Percentiles rank a stretch among this genome's conserved stretches.
phyloP scores from a whole-genome alignment of 2,329 filamentous ascomycete species.

The Calonectria pseudoturangicola region DNA sequence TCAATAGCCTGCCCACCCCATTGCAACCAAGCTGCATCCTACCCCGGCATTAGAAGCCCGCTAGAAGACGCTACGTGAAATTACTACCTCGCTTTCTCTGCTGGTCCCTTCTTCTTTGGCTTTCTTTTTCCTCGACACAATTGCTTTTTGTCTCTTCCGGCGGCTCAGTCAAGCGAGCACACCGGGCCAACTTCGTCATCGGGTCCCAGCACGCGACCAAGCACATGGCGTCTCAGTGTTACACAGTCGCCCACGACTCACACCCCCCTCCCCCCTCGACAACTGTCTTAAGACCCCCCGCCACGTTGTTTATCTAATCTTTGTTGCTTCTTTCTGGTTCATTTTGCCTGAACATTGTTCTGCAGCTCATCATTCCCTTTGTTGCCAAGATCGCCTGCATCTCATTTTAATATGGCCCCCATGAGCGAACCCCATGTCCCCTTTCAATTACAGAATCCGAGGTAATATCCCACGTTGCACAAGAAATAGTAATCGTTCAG shows the following conservation, averaged over 20 bases:
- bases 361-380: slow-evolving; percentile 4
- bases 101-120: slow-evolving; percentile 8
- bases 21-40: slow-evolving; percentile 33
- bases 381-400: slow-evolving; percentile 17
- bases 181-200: slow-evolving; percentile 8
- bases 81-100: slow-evolving; percentile 37
- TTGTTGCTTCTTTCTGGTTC: slow-evolving; percentile 27
- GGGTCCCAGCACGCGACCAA: slow-evolving; percentile 19
- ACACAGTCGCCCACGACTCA: slow-evolving; percentile 10
- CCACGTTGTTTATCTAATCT: slow-evolving; percentile 13
- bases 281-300: slow-evolving; percentile 11
- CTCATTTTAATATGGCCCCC: slow-evolving; percentile 10
- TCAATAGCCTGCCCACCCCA: slow-evolving; percentile 30
- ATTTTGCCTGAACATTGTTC: neutral
- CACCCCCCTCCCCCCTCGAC: neutral
- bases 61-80: slow-evolving; percentile 53
- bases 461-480: neutral
- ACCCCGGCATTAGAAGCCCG: slow-evolving; percentile 53
- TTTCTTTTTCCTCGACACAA: slow-evolving; percentile 30
- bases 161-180: slow-evolving; percentile 18
- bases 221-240: slow-evolving; percentile 26
- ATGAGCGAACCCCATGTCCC: slow-evolving; percentile 12
- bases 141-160: slow-evolving; percentile 24
- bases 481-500: neutral
- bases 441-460: slow-evolving; percentile 22